Conservation (phyloP, 371 early-diverging fungal genomes). For the Rhizomucor miehei region DNA sequence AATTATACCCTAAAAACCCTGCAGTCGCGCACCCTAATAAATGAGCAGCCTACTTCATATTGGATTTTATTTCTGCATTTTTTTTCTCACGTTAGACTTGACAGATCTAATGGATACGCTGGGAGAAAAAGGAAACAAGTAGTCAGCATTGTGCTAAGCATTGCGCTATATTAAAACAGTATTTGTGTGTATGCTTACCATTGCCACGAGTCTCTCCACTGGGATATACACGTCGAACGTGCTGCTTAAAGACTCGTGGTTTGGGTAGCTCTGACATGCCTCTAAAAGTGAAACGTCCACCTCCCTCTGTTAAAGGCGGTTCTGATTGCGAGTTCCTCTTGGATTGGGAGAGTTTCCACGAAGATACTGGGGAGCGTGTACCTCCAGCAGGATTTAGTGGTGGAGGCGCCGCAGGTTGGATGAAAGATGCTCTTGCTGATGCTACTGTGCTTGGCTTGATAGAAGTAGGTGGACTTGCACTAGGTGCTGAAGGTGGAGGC, state of each 20-base stretch:
- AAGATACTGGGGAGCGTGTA: neutral
- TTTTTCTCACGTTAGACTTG: conserved; percentile 12
- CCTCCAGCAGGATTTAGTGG: neutral
- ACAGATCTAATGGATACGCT: conserved; percentile 28
- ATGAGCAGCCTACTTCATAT: too few relatives aligned
- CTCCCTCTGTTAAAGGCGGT: conserved; percentile 31
- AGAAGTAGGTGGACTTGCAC: conserved; percentile 7
- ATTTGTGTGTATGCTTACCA: conserved; percentile 17
- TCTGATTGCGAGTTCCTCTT: conserved; percentile 5
- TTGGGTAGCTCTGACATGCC: conserved; percentile 26
- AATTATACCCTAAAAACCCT: conserved; percentile 3
- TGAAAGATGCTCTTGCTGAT: neutral
- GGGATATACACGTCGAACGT: conserved; percentile 27
- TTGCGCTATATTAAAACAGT: too few relatives aligned
- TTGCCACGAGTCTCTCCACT: conserved; percentile 39
- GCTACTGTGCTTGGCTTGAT: too few relatives aligned
- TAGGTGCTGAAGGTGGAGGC: conserved; percentile 13
- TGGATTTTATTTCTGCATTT: neutral
- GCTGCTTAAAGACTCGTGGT: conserved; percentile 21
- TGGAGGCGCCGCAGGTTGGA: conserved; percentile 5
- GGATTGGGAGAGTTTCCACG: neutral
- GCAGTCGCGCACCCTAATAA: neutral
- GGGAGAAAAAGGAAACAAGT: neutral
- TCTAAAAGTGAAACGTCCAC: conserved; percentile 35
- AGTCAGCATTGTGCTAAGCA: too few relatives aligned